A percentile compares a stretch with the other conserved stretches of the same genome.
These are phyloP conservation scores for Microstroma glucosiphilum DNA, from an alignment of 1,284 basidiomycete species.

Conservation along the genomic window DNA sequence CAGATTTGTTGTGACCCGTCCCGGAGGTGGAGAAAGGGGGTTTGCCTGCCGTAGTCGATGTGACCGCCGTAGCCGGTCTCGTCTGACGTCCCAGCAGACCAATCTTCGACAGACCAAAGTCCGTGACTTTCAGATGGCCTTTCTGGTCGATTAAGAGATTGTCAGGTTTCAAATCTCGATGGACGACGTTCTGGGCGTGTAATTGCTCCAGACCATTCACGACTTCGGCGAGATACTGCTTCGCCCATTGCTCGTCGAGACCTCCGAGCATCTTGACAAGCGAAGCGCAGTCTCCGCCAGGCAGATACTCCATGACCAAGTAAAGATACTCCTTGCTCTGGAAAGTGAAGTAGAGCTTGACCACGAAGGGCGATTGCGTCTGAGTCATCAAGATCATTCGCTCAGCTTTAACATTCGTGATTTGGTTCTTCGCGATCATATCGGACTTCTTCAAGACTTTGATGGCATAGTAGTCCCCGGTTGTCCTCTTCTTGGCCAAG, in stretches of 20 bases:
- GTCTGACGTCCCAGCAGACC: constrained; percentile 88
- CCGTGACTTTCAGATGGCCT: constrained; percentile 92
- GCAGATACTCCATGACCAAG: constrained; percentile 57
- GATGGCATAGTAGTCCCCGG: constrained; percentile 98
- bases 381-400: constrained; percentile 99
- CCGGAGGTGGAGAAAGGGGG: not conserved
- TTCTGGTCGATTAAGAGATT: constrained; percentile 93
- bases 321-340: constrained; percentile 54
- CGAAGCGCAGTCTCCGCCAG: constrained; percentile 89
- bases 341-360: constrained; percentile 55
- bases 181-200: constrained; percentile 86
- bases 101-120: constrained; percentile 94
- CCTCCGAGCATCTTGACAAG: constrained; percentile 91
- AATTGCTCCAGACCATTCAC: constrained; percentile 90
- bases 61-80: constrained; percentile 18
- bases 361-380: constrained; percentile 86
- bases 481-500: constrained; percentile 92
- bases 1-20: constrained; percentile 3
- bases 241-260: constrained; percentile 91
- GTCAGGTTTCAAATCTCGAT: constrained; percentile 97
- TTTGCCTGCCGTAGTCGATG: not conserved
- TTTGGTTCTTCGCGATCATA: constrained; percentile 99
- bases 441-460: constrained; percentile 99
- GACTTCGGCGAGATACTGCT: constrained; percentile 92
- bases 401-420: constrained; percentile 99